phyloP scores from a whole-genome alignment of 495 filamentous ascomycete species.

The Rusavskia elegans region DNA sequence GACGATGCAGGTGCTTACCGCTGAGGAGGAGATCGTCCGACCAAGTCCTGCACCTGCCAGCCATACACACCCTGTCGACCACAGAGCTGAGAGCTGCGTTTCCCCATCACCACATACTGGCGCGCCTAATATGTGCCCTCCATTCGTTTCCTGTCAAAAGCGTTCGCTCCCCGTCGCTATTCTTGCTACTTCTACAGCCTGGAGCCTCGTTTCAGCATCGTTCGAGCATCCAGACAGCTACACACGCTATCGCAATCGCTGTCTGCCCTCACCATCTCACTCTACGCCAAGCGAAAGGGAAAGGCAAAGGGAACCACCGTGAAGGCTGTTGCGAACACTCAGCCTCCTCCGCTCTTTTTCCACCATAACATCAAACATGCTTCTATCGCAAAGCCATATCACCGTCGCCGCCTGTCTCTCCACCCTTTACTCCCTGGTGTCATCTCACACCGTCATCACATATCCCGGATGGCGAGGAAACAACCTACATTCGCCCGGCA shows the following conservation, averaged over 20 bases:
- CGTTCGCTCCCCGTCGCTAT: not conserved
- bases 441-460: conserved; percentile 75
- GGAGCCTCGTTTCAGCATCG: not conserved
- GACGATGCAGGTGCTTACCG: not conserved
- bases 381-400: conserved; percentile 1
- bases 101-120: not conserved
- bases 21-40: not conserved
- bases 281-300: not conserved
- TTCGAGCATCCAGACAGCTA: too few species aligned
- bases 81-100: too few species aligned
- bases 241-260: not conserved
- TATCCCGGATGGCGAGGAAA: conserved; percentile 94
- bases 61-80: not conserved
- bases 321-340: not conserved
- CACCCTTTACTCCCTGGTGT: conserved; percentile 33
- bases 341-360: not conserved
- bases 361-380: not conserved
- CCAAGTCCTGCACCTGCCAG: not conserved
- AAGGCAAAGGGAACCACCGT: not conserved
- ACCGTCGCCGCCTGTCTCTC: conserved; percentile 17
- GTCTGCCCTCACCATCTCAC: not conserved
- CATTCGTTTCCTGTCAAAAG: not conserved
- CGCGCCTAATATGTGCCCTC: not conserved
- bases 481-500: conserved; percentile 67
- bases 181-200: not conserved